phyloP scores from a whole-genome alignment of 305 asterid genomes.

The Euphrasia arctica region DNA sequence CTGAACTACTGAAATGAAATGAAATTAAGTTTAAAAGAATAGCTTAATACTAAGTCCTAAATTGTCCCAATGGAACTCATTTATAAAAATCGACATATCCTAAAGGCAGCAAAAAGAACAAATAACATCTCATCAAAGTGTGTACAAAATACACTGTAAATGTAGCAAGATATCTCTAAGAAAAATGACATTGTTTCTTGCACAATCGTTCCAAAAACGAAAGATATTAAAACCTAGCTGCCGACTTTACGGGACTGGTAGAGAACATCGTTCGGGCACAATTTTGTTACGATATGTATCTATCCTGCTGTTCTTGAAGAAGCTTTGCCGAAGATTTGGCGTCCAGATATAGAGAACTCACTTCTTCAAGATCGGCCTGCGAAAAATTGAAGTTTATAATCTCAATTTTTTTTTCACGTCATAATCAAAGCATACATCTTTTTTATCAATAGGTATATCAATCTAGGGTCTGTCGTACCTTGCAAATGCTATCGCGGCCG shows the following conservation, averaged over 20 bases:
- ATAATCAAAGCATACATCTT: background rate
- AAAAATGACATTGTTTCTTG: too few species aligned
- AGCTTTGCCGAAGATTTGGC: conserved; percentile 93
- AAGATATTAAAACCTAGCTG: background rate
- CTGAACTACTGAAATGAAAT: too few species aligned
- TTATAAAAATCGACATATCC: background rate
- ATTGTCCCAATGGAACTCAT: too few species aligned
- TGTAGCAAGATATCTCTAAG: background rate
- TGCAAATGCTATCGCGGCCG: conserved; percentile 87
- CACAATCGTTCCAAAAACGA: background rate
- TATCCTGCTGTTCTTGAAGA: conserved; percentile 93
- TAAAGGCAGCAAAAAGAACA: background rate
- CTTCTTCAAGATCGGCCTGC: conserved; percentile 96
- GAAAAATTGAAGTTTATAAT: conserved; percentile 3
- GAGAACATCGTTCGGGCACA: background rate
- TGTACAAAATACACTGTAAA: background rate
- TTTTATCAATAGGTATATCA: background rate
- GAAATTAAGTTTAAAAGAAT: too few species aligned
- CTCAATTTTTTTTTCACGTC: background rate
- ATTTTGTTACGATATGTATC: conserved; percentile 63
- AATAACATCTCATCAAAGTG: background rate
- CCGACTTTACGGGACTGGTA: background rate
- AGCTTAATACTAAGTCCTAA: too few species aligned
- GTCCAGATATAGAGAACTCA: conserved; percentile 67
- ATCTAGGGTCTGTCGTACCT: conserved; percentile 39